Percentiles rank a stretch among this genome's conserved stretches.
Conservation (phyloP, 805 yeast genomes). For the Kregervanrija pseudodelftensis region DNA sequence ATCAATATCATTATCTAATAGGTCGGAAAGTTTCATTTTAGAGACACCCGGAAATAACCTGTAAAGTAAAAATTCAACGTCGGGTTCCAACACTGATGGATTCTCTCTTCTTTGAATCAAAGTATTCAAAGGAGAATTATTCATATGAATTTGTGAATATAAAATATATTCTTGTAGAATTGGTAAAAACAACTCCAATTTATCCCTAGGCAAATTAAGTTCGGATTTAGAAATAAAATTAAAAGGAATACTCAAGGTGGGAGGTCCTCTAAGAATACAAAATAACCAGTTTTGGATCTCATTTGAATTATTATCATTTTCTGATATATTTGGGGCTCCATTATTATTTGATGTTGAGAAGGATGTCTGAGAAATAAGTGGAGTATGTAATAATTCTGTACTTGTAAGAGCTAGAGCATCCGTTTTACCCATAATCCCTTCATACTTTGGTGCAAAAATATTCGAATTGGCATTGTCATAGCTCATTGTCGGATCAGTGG, state of each 20-base stretch:
- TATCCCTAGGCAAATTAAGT: constrained; percentile 21
- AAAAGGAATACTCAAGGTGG: constrained; percentile 56
- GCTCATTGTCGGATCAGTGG: constrained; percentile 2
- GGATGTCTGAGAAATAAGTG: constrained; percentile 5
- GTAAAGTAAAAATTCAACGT: constrained; percentile 17
- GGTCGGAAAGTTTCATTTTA: constrained; percentile 18
- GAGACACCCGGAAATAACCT: constrained; percentile 22
- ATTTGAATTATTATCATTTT: constrained; percentile 9
- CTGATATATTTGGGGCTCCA: not conserved
- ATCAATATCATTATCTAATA: constrained; percentile 15
- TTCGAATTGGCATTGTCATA: constrained; percentile 20
- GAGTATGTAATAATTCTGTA: too few relatives aligned
- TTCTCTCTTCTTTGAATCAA: constrained; percentile 14
- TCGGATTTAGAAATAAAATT: constrained; percentile 33
- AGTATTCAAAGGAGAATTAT: constrained; percentile 3
- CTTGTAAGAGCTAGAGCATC: too few relatives aligned
- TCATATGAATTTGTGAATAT: constrained; percentile 16
- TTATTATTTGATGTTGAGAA: constrained; percentile 2
- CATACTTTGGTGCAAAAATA: constrained; percentile 1
- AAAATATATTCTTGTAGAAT: constrained; percentile 25
- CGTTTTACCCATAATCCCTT: too few relatives aligned
- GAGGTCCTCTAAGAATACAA: constrained; percentile 56
- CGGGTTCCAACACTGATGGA: constrained; percentile 14
- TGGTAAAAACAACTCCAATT: constrained; percentile 22
- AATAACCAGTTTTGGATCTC: constrained; percentile 57